Percentiles rank a stretch among this genome's conserved stretches.
These are phyloP conservation scores for Acorus gramineus DNA, from an alignment of 106 monocot species.

Conservation along the genomic window DNA sequence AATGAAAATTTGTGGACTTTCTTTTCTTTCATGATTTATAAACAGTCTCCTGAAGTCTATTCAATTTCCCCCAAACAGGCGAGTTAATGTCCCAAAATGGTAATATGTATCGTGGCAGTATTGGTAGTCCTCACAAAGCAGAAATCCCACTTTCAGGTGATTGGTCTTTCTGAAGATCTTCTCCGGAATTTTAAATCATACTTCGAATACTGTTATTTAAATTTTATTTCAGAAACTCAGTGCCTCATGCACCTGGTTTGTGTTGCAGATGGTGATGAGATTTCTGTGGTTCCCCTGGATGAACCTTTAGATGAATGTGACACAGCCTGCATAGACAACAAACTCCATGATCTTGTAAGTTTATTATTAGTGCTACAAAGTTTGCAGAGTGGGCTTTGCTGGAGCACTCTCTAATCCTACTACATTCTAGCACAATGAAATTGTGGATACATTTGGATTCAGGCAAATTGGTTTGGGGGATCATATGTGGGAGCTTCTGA, in stretches of 20 bases:
- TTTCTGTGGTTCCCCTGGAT: constrained; percentile 48
- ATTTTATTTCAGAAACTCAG: background rate
- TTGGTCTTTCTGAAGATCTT: background rate
- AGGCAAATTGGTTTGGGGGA: constrained; percentile 61
- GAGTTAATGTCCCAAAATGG: background rate
- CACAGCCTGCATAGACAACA: constrained; percentile 39
- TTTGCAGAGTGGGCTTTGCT: no score
- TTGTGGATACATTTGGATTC: constrained; percentile 8
- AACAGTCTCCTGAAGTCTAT: constrained; percentile 4
- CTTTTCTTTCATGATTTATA: constrained; percentile 10
- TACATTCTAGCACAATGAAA: background rate
- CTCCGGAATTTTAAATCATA: no score
- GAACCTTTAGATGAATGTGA: constrained; percentile 38
- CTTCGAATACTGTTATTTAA: background rate
- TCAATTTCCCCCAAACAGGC: background rate
- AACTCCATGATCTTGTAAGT: constrained; percentile 69
- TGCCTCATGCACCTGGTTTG: background rate
- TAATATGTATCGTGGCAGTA: constrained; percentile 13
- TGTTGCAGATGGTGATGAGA: constrained; percentile 46
- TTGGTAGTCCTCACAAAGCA: constrained; percentile 25
- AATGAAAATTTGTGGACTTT: background rate
- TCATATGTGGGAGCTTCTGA: constrained; percentile 36
- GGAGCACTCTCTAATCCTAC: no score
- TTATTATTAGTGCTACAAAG: no score
- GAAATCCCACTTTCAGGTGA: constrained; percentile 51